Conservation (phyloP, 805 yeast genomes). For the Kodamaea neixiangensis region DNA sequence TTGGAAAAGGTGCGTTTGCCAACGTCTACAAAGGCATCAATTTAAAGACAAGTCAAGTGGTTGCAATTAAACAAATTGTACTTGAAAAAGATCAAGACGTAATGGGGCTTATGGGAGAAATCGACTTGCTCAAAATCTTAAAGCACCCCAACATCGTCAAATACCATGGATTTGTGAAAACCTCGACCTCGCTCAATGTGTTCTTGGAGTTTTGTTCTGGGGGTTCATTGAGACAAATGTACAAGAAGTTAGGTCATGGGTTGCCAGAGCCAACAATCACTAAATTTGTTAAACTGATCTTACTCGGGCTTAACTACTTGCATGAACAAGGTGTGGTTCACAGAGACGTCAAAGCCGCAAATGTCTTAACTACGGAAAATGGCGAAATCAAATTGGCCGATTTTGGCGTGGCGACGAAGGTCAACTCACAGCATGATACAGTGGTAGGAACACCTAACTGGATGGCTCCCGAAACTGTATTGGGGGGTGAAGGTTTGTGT, state of each 20-base stretch:
- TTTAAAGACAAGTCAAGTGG: constrained; percentile 60
- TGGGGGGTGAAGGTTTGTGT: constrained; percentile 77
- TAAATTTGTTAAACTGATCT: constrained; percentile 52
- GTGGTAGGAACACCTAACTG: constrained; percentile 91
- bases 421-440: constrained; percentile 38
- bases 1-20: constrained; percentile 94
- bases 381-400: constrained; percentile 86
- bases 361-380: constrained; percentile 65
- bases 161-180: constrained; percentile 66
- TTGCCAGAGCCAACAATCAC: constrained; percentile 57
- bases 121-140: constrained; percentile 61
- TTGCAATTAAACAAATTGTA: constrained; percentile 80
- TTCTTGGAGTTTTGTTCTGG: constrained; percentile 63
- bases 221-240: constrained; percentile 62
- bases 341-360: constrained; percentile 93
- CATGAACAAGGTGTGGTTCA: constrained; percentile 77
- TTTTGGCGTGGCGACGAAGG: constrained; percentile 88
- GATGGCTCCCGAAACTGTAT: constrained; percentile 98
- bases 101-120: constrained; percentile 61
- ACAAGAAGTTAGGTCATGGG: constrained; percentile 49
- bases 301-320: constrained; percentile 61
- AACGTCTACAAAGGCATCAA: constrained; percentile 78
- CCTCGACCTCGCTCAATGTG: constrained; percentile 52
- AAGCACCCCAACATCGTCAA: constrained; percentile 68
- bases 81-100: constrained; percentile 51